These are phyloP conservation scores for Clavulina sp. DNA, from an alignment of 768 basidiomycete genomes.

Conservation along the genomic window DNA sequence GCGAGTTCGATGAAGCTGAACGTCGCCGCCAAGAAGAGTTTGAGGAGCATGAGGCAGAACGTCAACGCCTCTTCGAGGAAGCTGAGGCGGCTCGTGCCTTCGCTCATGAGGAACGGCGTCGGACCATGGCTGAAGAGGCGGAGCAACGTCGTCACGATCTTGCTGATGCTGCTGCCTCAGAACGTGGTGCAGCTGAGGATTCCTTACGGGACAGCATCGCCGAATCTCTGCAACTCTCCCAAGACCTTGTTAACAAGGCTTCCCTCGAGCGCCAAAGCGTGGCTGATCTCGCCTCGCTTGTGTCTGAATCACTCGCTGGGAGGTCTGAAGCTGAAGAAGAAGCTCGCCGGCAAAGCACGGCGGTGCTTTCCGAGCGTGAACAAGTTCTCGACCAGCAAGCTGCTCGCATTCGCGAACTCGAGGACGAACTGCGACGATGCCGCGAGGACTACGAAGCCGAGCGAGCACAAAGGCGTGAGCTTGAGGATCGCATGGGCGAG, in stretches of 20 bases:
- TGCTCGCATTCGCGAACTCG: conserved; percentile 38
- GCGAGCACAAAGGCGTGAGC: conserved; percentile 34
- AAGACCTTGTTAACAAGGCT: conserved; percentile 5
- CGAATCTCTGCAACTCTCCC: neutral
- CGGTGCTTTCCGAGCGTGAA: conserved; percentile 10
- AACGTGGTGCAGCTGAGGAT: conserved; percentile 3
- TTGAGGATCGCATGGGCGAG: conserved; percentile 46
- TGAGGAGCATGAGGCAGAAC: conserved; percentile 26
- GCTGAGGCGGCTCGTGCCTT: conserved; percentile 10
- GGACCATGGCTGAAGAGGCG: conserved; percentile 2
- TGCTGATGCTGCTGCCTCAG: conserved; percentile 3
- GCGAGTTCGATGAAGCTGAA: conserved; percentile 27
- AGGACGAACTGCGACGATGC: conserved; percentile 41
- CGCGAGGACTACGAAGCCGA: conserved; percentile 36
- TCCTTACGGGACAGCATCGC: conserved; percentile 2
- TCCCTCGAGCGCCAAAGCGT: neutral
- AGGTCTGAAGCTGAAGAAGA: conserved; percentile 7
- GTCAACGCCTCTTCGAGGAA: conserved; percentile 18
- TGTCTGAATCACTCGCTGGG: neutral
- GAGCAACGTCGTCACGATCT: conserved; percentile 6
- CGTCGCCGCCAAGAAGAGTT: conserved; percentile 33
- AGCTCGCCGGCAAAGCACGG: neutral
- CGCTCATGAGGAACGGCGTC: conserved; percentile 6
- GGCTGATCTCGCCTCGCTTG: neutral
- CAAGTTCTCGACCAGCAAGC: conserved; percentile 18